phyloP scores from a whole-genome alignment of 176 grass and related monocot genomes.

The Oryza rufipogon region DNA sequence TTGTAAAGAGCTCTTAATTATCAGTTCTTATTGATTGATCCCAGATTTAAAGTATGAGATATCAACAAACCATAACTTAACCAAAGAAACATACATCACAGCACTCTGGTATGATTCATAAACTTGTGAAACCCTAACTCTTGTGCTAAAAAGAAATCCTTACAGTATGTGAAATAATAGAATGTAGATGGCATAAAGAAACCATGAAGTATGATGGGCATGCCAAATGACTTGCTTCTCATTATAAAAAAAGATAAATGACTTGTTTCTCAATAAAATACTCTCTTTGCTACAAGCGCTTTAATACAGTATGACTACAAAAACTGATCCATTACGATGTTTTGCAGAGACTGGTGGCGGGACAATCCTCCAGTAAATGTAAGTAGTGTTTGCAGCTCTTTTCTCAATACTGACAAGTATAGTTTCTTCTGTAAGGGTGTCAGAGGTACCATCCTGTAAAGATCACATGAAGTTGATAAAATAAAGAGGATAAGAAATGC shows the following conservation, averaged over 20 bases:
- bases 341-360: slow-evolving; percentile 80
- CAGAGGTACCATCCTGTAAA: slow-evolving; percentile 76
- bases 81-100: neutral
- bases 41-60: slow-evolving; percentile 2
- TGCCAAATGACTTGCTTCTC: neutral
- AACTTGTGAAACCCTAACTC: slow-evolving; percentile 12
- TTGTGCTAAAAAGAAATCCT: slow-evolving; percentile 4
- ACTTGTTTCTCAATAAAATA: slow-evolving; percentile 17
- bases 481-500: slow-evolving; percentile 25
- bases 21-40: slow-evolving; percentile 1
- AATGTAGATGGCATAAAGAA: slow-evolving; percentile 22
- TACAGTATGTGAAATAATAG: neutral
- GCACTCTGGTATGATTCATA: slow-evolving; percentile 19
- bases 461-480: slow-evolving; percentile 28
- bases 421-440: slow-evolving; percentile 85
- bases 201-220: neutral
- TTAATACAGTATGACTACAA: slow-evolving; percentile 36
- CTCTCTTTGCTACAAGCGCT: slow-evolving; percentile 21
- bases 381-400: slow-evolving; percentile 89
- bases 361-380: slow-evolving; percentile 67
- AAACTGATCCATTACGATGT: slow-evolving; percentile 74
- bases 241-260: neutral
- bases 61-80: slow-evolving; percentile 7
- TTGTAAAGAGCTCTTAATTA: neutral
- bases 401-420: slow-evolving; percentile 82